Base-by-base conservation (phyloP, 2,329 filamentous ascomycete species). In the Talaromyces marneffei region DNA sequence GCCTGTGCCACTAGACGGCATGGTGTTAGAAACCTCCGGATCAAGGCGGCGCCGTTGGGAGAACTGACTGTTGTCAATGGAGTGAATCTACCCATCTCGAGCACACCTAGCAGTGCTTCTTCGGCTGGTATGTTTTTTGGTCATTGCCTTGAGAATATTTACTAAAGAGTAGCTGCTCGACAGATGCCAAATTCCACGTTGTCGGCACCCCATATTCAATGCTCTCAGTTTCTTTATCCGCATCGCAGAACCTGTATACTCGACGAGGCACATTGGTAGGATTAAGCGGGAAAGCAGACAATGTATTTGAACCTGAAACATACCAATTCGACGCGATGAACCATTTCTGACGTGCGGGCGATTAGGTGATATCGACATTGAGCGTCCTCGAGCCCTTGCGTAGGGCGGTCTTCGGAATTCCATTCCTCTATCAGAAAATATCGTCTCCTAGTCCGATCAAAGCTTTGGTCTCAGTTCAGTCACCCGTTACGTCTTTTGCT, bases 171-270 rank as follows among this genome's bases (percentile, higher is more conserved):
- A 14, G 31, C 31, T 10, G 14, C 37, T 18, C 9, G 6, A 7
- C 68, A 97, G 94, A 97, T 83, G 94, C 94, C 59, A 87, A 87
- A 62, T 99, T 99, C 75, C 91, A 97, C 76, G 91, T 97, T 53
- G 81, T 99, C 66, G 94, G 94, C 64, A 85, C 90, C 25, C 92
- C 93, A 1, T 94, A 94, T 76, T 97, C 94, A 60, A 86, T 99
- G 65, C 87, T 99, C 68, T 97, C 93, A 23, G 92, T 96, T 66
- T 91, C 89, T 7, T 85, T 99, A 57, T 95, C 94, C 37, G 90
- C 94, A 44, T 97, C 93, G 33, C 93, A 97, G 75, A 89, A 90
- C 69, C 86, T 99, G 55, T 97, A 94, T 77, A 97, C 94, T 23
- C 85, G 93, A 68, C 87, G 92, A 69, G 95, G 95, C 59, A 96